A percentile compares a stretch with the other conserved stretches of the same genome.
phyloP scores from a whole-genome alignment of 257 asterid genomes.

The Solanum paucissectum region DNA sequence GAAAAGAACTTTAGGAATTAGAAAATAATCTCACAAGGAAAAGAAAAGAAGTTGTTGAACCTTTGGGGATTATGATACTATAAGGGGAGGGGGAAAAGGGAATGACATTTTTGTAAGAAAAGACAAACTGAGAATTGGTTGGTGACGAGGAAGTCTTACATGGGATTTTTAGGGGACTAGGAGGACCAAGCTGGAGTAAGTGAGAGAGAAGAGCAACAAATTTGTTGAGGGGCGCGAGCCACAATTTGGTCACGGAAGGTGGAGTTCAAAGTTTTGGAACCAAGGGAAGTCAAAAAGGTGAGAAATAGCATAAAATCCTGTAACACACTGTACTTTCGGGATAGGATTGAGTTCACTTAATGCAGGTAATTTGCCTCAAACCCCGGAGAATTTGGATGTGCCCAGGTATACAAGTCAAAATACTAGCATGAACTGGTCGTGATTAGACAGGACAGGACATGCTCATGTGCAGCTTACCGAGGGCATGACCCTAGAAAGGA shows the following conservation, averaged over 20 bases:
- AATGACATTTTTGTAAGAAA: neutral
- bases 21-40: neutral
- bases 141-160: neutral
- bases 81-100: neutral
- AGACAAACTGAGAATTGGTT: neutral
- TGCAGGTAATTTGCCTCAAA: neutral
- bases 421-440: neutral
- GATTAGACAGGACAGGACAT: neutral
- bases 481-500: neutral
- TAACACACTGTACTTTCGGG: neutral
- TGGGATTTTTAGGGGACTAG: neutral
- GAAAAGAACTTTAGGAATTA: neutral
- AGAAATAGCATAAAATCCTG: neutral
- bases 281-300: neutral
- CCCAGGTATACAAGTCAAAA: neutral
- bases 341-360: neutral
- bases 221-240: neutral
- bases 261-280: neutral
- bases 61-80: neutral
- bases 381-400: neutral
- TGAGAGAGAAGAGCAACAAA: neutral
- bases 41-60: neutral
- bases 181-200: neutral
- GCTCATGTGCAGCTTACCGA: neutral
- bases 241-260: neutral